Conservation (phyloP, 2,329 filamentous ascomycete species). For the Catunica adiposa region DNA sequence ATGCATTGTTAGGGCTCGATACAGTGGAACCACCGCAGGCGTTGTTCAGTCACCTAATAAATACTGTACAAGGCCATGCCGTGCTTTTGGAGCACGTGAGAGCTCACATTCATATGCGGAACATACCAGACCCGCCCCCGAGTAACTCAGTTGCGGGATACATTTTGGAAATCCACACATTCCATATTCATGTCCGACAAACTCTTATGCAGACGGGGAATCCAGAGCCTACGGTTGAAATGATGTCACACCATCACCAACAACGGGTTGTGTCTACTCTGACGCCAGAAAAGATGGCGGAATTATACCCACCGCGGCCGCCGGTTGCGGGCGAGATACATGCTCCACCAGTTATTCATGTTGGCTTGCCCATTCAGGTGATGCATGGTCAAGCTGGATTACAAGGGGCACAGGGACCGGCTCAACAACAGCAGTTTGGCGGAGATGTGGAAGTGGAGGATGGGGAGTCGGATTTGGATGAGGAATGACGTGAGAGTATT, state of each 20-base stretch:
- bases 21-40: not conserved
- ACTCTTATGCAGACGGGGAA: not conserved
- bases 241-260: constrained; percentile 2
- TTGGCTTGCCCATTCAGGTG: no score
- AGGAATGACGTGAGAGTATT: not conserved
- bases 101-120: not conserved
- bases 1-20: constrained; percentile 1
- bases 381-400: not conserved
- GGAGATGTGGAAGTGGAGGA: not conserved
- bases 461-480: not conserved
- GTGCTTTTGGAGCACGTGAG: constrained; percentile 1
- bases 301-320: not conserved
- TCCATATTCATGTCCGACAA: not conserved
- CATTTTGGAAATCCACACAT: not conserved
- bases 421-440: no score
- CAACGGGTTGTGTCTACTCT: not conserved
- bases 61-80: not conserved
- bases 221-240: not conserved
- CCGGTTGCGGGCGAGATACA: no score
- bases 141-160: not conserved
- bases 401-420: not conserved
- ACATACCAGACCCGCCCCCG: not conserved
- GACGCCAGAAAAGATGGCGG: not conserved
- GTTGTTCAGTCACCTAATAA: not conserved
- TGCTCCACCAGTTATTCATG: no score